Evolutionary conservation across 306 rosid species (phyloP).

Genomic region (Macrotyloma uniflorum): DNA sequence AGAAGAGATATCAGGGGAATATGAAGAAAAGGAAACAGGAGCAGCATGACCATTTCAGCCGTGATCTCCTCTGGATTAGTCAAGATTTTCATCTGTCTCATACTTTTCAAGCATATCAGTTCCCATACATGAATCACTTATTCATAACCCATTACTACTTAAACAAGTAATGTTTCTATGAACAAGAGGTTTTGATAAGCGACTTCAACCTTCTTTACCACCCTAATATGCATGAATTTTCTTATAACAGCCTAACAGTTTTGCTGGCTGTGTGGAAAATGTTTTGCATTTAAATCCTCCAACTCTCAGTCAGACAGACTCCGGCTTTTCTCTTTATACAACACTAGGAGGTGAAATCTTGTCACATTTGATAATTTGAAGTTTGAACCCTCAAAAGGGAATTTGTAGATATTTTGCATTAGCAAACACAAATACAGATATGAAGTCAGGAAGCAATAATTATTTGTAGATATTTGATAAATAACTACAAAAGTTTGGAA

Average conservation of each 20-base stretch:
- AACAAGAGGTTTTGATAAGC: not conserved
- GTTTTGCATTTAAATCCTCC: not conserved
- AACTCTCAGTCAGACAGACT: not conserved
- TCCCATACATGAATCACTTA: not conserved
- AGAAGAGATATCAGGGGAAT: no score
- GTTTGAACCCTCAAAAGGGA: not conserved
- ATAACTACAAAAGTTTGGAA: not conserved
- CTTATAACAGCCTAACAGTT: not conserved
- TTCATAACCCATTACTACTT: not conserved
- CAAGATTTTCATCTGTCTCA: not conserved
- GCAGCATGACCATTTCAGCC: no score
- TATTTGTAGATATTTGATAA: not conserved
- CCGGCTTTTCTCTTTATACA: not conserved
- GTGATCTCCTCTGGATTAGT: no score
- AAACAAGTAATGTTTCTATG: not conserved
- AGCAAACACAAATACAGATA: not conserved
- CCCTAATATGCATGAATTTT: not conserved
- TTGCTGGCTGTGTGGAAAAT: not conserved
- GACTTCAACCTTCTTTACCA: not conserved
- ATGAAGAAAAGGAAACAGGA: no score
- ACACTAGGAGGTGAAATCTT: conserved; percentile 1
- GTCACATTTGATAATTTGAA: not conserved
- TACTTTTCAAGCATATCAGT: not conserved
- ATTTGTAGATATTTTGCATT: not conserved
- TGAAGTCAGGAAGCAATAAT: not conserved